These are phyloP conservation scores for Hyaloperonospora arabidopsidis DNA, from an alignment of 352 stramenopile species.

Conservation along the genomic window DNA sequence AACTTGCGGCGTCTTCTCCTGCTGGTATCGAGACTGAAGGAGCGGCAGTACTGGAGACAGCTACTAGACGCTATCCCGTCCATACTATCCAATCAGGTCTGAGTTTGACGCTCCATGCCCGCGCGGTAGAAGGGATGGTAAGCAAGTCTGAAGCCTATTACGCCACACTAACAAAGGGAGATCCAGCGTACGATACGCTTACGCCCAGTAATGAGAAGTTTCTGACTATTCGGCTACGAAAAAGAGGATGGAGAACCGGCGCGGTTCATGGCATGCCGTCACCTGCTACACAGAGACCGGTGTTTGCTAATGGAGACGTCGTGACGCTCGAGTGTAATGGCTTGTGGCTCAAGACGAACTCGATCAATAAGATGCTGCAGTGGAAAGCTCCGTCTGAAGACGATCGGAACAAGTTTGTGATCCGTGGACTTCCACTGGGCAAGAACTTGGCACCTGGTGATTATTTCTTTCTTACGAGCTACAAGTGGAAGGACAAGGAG, in stretches of 20 bases:
- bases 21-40: background rate
- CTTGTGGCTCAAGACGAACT: slow-evolving; percentile 66
- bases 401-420: slow-evolving; percentile 80
- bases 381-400: slow-evolving; percentile 82
- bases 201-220: slow-evolving; percentile 83
- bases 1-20: slow-evolving; percentile 40
- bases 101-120: slow-evolving; percentile 69
- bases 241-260: slow-evolving; percentile 56
- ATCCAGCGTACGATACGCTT: slow-evolving; percentile 72
- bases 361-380: slow-evolving; percentile 78
- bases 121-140: slow-evolving; percentile 63
- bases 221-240: slow-evolving; percentile 66
- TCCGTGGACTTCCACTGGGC: slow-evolving; percentile 68
- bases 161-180: slow-evolving; percentile 65
- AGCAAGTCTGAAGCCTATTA: slow-evolving; percentile 84
- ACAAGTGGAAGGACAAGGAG: slow-evolving; percentile 84
- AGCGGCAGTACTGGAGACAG: background rate
- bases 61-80: slow-evolving; percentile 2
- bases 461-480: slow-evolving; percentile 85
- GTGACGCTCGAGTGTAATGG: slow-evolving; percentile 85
- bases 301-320: slow-evolving; percentile 78
- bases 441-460: slow-evolving; percentile 66
- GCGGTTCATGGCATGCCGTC: slow-evolving; percentile 23
- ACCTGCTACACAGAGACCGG: slow-evolving; percentile 43
- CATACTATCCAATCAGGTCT: slow-evolving; percentile 62